A percentile compares a stretch with the other conserved stretches of the same genome.
These are phyloP conservation scores for Thymus quinquecostatus DNA, from an alignment of 257 asterid genomes.

Conservation along the genomic window DNA sequence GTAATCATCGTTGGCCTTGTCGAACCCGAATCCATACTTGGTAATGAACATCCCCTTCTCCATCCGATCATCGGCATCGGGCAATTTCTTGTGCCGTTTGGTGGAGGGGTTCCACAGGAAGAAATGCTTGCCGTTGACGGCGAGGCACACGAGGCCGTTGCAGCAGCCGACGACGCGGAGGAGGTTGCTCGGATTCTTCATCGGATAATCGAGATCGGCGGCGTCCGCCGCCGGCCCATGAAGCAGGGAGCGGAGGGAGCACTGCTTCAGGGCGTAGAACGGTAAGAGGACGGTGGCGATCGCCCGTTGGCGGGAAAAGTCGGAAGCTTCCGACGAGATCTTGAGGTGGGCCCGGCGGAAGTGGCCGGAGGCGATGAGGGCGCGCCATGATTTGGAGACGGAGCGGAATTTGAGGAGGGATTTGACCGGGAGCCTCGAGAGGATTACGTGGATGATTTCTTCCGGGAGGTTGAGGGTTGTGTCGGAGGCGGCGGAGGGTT, in stretches of 20 bases:
- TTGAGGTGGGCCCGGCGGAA: conserved; percentile 37
- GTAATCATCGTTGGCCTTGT: conserved; percentile 41
- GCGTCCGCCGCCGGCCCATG: conserved; percentile 15
- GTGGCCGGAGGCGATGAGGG: conserved; percentile 35
- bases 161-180: conserved; percentile 37
- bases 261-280: conserved; percentile 28
- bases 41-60: conserved; percentile 26
- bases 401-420: conserved; percentile 43
- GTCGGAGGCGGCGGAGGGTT: conserved; percentile 7
- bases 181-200: conserved; percentile 31
- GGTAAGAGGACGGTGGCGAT: conserved; percentile 35
- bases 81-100: conserved; percentile 33
- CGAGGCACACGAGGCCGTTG: conserved; percentile 41
- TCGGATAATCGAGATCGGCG: conserved; percentile 35
- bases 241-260: conserved; percentile 23
- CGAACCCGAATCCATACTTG: conserved; percentile 48
- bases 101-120: conserved; percentile 50
- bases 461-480: conserved; percentile 24
- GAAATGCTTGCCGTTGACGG: conserved; percentile 31
- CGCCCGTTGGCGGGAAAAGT: conserved; percentile 18
- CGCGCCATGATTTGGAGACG: conserved; percentile 47
- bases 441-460: conserved; percentile 44
- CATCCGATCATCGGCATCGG: conserved; percentile 23
- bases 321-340: conserved; percentile 23
- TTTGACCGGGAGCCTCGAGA: conserved; percentile 41